These are phyloP conservation scores for Annona cherimola DNA, from an alignment of 164 flowering plant species.

Conservation along the genomic window DNA sequence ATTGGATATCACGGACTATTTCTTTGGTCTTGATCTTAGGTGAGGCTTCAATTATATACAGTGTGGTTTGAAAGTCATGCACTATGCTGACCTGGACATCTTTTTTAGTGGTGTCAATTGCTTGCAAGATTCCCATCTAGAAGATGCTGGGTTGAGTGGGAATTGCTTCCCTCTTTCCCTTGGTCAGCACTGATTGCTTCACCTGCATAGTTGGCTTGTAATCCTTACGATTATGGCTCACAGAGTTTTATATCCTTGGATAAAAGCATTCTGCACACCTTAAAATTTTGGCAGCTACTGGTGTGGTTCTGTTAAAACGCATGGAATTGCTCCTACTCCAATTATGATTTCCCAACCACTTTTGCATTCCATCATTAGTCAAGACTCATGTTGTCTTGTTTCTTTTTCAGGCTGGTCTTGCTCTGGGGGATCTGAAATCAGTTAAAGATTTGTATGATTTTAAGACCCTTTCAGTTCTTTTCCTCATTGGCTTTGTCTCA, in stretches of 20 bases:
- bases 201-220: conserved; percentile 13
- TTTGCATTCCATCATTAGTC: background rate
- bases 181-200: conserved; percentile 29
- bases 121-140: background rate
- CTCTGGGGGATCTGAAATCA: conserved; percentile 82
- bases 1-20: background rate
- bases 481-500: conserved; percentile 62
- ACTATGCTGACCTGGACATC: background rate
- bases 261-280: conserved; percentile 26
- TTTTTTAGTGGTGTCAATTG: background rate
- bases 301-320: conserved; percentile 23
- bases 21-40: background rate
- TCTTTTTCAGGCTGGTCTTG: conserved; percentile 75
- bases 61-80: background rate
- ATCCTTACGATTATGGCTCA: too few species aligned
- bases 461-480: conserved; percentile 70
- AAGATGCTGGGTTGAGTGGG: background rate
- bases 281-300: conserved; percentile 59
- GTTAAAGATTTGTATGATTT: conserved; percentile 87
- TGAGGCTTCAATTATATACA: background rate
- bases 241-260: too few species aligned
- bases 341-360: background rate
- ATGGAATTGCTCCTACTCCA: background rate
- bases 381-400: background rate
- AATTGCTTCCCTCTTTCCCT: background rate